Base-by-base conservation (phyloP, 2,329 filamentous ascomycete genomes). In the Ceratocystis colombiana region DNA sequence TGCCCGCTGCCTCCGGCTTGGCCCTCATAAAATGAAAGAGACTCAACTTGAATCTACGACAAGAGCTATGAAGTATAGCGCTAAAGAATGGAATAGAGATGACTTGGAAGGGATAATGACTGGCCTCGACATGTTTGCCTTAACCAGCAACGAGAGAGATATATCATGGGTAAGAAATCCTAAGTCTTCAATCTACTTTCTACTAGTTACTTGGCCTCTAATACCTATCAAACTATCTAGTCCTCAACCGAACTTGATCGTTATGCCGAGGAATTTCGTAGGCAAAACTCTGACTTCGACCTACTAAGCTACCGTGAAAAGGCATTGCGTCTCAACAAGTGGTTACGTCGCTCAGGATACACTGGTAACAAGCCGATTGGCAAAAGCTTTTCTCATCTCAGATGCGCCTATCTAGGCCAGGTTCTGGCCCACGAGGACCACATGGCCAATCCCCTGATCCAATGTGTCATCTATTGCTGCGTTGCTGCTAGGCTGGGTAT, bases 111-210 rank as follows among this genome's bases (percentile, higher is more conserved):
- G 83, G 67, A 88, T 88, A 1, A 77, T 97, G 17, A 88, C 86
- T 22, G 88, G 88, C 15, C 96, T 95, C 74, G 94, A 97, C 74
- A 82, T 97, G 75, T 97, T 97, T 75, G 84, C 96, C 59, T 78
- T 93, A 33, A 84, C 88, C 70, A 87, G 88, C 65, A 82, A 84
- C 20, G 79, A 81, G 37, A 85, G 87, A n/a, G 90, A 95, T 72
- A 76, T 93, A 64, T 81, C 88, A 66, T 85, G 90, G 76, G 87
- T 88, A 76, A 67, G 81, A 15, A 61, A 20, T 41, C 37, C 10
- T 41, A 12, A 41, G 37, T 5, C 37, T 41, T 15, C 12, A 3
- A 41, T 41, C 37, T 12, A 41, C 37, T 12, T 41, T 41, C 10
- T 4, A 4, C 37, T 15, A 41, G 37, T 15, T 41, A 12, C 15